Evolutionary conservation across 1,139 yeast species (phyloP), one percentile per base, ranked within the genome.

Genomic region (Taphrina sp.): DNA sequence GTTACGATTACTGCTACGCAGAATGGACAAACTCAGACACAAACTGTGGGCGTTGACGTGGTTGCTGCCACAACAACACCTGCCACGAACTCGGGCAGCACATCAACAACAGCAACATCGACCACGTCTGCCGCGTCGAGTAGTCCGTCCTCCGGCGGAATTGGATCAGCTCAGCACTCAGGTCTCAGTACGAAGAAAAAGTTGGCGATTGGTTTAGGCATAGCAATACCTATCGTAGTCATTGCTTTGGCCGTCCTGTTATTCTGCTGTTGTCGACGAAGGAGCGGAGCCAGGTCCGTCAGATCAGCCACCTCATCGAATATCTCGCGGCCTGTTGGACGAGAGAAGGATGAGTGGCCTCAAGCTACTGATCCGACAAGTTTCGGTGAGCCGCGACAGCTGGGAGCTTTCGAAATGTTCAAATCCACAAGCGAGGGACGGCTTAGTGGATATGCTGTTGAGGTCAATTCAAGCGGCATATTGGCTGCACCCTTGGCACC

Each of bases 141-240:
- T 5, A 31, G 19, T 3, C 43, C 41, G 17, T 16, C 67, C 5
- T 36, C 71, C 2, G 45, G 70, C n/a, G n/a, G 58, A 72, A 2
- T 54, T 71, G 7, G 54, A 72, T 5, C 57, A 70, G 19, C 2
- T 46, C 72, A 1, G 47, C 17, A 70, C 1, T 16, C 69, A 19
- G 49, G 56, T n/a, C 17, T 26, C 10, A 26, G 19, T 56, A 46
- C 51, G 64, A 70, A 62, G 44, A 72, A 70, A 52, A 76, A 76
- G 61, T 22, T 47, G n/a, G 61, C 58, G 5, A 59, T 59, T 34
- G 61, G 59, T 5, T 51, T 60, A n/a, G 61, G 61, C 4, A 57
- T 59, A 3, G 35, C 58, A 14, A 31, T 58, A 22, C 59, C 60
- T 5, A 38, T 49, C 14, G 33, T 46, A 26, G 28, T 28, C 19